Percentiles rank a stretch among this genome's conserved stretches.
phyloP scores from a whole-genome alignment of 148 eudicot species.

The Chenopodium formosanum region DNA sequence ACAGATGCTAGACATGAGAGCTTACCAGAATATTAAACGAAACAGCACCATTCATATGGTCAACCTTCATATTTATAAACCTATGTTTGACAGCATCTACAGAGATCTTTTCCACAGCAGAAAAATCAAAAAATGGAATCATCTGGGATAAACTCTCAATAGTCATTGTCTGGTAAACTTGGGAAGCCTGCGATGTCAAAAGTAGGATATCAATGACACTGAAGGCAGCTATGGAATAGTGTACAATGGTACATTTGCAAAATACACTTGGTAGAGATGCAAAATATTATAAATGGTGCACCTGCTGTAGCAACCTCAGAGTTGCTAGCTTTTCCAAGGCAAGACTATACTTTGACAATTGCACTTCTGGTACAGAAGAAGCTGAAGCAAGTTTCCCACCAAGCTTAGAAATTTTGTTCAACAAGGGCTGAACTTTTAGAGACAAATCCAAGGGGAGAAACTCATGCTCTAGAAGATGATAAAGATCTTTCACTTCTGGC shows the following conservation, averaged over 20 bases:
- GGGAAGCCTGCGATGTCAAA: slow-evolving; percentile 63
- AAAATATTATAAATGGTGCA: slow-evolving; percentile 19
- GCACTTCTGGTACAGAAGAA: slow-evolving; percentile 84
- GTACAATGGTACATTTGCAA: not conserved
- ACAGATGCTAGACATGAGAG: not conserved
- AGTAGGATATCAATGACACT: slow-evolving; percentile 16
- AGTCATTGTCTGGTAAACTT: slow-evolving; percentile 76
- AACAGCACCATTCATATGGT: slow-evolving; percentile 73
- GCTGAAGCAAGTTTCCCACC: slow-evolving; percentile 89
- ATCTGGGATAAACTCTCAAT: slow-evolving; percentile 62
- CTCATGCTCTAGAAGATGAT: slow-evolving; percentile 77
- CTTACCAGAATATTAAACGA: slow-evolving; percentile 60
- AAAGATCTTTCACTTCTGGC: slow-evolving; percentile 92
- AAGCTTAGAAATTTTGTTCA: slow-evolving; percentile 69
- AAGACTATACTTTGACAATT: slow-evolving; percentile 68
- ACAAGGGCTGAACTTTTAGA: slow-evolving; percentile 63
- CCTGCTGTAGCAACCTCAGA: slow-evolving; percentile 87
- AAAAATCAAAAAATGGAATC: slow-evolving; percentile 82
- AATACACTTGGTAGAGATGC: not conserved
- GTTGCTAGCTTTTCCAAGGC: slow-evolving; percentile 80
- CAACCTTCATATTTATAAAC: slow-evolving; percentile 81
- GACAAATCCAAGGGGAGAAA: slow-evolving; percentile 70
- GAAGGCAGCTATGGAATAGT: not conserved
- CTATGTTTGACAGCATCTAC: slow-evolving; percentile 88
- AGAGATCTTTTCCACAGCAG: slow-evolving; percentile 74